A percentile compares a stretch with the other conserved stretches of the same genome.
These are phyloP conservation scores for Agrocybe pediades DNA, from an alignment of 768 basidiomycete genomes.

Conservation along the genomic window DNA sequence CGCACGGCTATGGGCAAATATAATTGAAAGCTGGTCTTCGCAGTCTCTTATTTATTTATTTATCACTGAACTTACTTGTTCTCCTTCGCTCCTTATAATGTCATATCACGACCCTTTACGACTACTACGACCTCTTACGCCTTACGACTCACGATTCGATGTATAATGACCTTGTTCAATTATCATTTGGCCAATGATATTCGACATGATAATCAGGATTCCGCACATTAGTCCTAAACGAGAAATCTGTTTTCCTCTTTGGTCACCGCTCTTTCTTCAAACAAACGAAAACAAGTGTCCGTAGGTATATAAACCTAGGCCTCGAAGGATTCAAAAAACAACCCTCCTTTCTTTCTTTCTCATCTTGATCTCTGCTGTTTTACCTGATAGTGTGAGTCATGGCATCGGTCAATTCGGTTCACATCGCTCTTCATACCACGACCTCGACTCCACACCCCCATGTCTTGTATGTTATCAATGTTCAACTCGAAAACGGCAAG, in stretches of 20 bases:
- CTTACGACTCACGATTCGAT: background rate
- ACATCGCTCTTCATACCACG: constrained; percentile 17
- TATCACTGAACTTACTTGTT: background rate
- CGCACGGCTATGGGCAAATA: constrained; percentile 35
- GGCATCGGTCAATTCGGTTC: constrained; percentile 10
- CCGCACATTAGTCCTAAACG: constrained; percentile 7
- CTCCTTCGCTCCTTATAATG: background rate
- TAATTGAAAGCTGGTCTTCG: background rate
- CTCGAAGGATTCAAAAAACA: background rate
- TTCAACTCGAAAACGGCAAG: constrained; percentile 15
- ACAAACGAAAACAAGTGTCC: constrained; percentile 14
- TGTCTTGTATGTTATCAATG: constrained; percentile 19
- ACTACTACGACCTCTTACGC: constrained; percentile 2
- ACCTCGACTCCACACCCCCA: constrained; percentile 18
- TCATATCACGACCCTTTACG: background rate
- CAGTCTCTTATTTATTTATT: background rate
- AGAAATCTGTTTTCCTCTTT: constrained; percentile 15
- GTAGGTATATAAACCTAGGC: constrained; percentile 3
- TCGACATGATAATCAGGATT: background rate
- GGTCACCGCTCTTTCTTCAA: no score
- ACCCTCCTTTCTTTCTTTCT: background rate
- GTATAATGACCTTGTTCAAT: background rate
- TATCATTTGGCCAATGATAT: background rate
- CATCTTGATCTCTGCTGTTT: background rate
- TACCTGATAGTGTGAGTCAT: no score